Evolutionary conservation across 495 filamentous ascomycete genomes (phyloP).

Genomic region (Hyaloscypha variabilis): DNA sequence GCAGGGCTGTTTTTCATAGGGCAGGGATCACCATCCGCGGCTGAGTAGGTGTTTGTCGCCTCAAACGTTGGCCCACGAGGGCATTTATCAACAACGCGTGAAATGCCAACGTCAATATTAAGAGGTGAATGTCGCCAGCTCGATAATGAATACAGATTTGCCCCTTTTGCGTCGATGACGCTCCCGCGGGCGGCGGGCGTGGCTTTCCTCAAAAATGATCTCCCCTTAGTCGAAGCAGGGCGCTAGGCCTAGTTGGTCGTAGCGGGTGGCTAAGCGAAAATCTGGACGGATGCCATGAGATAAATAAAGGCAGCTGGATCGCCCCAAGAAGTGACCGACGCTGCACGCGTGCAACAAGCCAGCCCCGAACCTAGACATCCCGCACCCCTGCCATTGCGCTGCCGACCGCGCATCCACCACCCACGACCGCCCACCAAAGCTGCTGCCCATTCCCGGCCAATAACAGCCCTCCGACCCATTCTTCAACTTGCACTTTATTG

Average conservation of each 20-base stretch:
- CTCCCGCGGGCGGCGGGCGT: background rate
- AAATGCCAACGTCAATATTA: background rate
- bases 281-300: background rate
- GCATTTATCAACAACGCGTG: background rate
- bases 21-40: conserved; percentile 14
- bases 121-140: background rate
- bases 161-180: background rate
- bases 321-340: conserved; percentile 20
- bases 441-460: background rate
- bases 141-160: background rate
- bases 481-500: background rate
- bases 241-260: background rate
- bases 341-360: conserved; percentile 5
- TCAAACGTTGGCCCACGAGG: background rate
- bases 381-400: background rate
- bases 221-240: conserved; percentile 6
- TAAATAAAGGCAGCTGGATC: conserved; percentile 22
- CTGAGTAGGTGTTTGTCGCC: conserved; percentile 4
- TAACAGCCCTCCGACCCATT: background rate
- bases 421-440: background rate
- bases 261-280: conserved; percentile 14
- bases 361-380: background rate
- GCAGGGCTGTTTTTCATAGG: conserved; percentile 12
- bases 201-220: background rate
- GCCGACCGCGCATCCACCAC: background rate